Percentiles rank a stretch among this genome's conserved stretches.
Conservation (phyloP, 1,284 basidiomycete genomes). For the Ustilago xerochloae region DNA sequence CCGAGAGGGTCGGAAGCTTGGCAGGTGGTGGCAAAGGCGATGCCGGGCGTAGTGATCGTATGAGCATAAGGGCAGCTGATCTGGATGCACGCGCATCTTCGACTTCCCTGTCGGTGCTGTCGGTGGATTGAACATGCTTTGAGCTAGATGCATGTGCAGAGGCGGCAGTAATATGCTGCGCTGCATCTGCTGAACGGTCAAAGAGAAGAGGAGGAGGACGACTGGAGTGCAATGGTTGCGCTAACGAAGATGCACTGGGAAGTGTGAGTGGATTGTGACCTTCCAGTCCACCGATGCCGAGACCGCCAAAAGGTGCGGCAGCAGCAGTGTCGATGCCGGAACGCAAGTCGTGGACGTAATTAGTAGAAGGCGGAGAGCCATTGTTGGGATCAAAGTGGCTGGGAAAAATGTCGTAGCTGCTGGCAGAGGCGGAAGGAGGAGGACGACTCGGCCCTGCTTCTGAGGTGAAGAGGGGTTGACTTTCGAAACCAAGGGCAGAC, state of each 20-base stretch:
- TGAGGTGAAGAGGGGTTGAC: conserved; percentile 28
- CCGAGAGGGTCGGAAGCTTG: conserved; percentile 29
- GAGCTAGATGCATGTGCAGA: background rate
- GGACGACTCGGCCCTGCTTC: conserved; percentile 13
- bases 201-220: conserved; percentile 22
- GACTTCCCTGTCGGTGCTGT: conserved; percentile 16
- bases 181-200: conserved; percentile 7
- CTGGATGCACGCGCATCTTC: conserved; percentile 44
- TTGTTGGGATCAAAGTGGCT: conserved; percentile 27
- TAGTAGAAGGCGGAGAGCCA: conserved; percentile 48
- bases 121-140: background rate
- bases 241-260: background rate
- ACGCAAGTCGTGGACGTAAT: conserved; percentile 38
- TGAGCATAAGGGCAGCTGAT: conserved; percentile 38
- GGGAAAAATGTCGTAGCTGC: conserved; percentile 19
- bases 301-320: conserved; percentile 30
- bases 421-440: background rate
- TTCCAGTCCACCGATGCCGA: conserved; percentile 46
- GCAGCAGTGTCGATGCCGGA: conserved; percentile 5
- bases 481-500: conserved; percentile 44
- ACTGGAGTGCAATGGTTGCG: conserved; percentile 1
- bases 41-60: conserved; percentile 33
- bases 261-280: conserved; percentile 19
- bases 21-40: conserved; percentile 33
- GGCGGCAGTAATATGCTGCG: background rate